A percentile compares a stretch with the other conserved stretches of the same genome.
Evolutionary conservation across 2,329 filamentous ascomycete genomes (phyloP).

Genomic region (Colletotrichum acutatum): DNA sequence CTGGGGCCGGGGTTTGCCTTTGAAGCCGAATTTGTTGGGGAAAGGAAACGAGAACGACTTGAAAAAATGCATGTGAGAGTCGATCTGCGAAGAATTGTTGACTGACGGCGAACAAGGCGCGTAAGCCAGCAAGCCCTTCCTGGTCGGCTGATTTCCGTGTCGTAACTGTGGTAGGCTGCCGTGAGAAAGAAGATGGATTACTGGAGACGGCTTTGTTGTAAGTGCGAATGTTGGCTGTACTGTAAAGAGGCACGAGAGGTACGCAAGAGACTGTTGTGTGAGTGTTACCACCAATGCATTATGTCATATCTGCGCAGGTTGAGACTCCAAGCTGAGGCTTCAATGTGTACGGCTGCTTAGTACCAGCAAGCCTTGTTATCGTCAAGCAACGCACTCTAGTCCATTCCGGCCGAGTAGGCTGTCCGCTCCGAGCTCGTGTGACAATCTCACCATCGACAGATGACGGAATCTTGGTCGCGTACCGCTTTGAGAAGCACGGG

Average conservation of each 20-base stretch:
- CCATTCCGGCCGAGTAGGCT: conserved; percentile 2
- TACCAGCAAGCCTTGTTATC: neutral
- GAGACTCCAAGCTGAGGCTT: neutral
- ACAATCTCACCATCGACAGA: neutral
- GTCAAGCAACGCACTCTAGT: neutral
- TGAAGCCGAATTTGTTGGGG: conserved; percentile 35
- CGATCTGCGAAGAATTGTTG: conserved; percentile 28
- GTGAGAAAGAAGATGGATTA: neutral
- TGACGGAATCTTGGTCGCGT: neutral
- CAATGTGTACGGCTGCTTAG: neutral
- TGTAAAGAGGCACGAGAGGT: neutral
- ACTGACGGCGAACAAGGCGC: conserved; percentile 10
- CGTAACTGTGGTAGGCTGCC: neutral
- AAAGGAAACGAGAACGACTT: neutral
- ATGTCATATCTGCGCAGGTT: neutral
- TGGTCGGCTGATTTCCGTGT: neutral
- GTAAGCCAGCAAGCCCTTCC: conserved; percentile 13
- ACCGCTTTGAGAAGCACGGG: neutral
- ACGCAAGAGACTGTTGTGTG: no score
- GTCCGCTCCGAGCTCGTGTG: neutral
- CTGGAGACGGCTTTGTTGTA: neutral
- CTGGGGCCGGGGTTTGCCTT: conserved; percentile 30
- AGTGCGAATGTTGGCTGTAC: neutral
- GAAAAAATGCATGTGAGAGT: conserved; percentile 30
- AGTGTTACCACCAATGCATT: neutral